Base-by-base conservation (phyloP, 176 grass and related monocot species). In the Themeda triandra region DNA sequence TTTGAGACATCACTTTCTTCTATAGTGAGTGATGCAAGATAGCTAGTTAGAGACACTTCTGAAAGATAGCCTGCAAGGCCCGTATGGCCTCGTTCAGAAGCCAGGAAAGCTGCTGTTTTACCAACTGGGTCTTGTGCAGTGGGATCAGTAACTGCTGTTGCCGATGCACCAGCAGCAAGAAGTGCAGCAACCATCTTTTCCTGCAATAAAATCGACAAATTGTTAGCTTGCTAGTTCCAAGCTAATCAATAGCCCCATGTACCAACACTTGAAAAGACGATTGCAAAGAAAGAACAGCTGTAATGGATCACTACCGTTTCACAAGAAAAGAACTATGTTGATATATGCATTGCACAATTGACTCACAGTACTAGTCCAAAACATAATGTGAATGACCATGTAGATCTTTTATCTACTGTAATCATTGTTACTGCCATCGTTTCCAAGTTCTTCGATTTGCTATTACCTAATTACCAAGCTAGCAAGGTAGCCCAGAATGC, bases 21-120 rank as follows among this genome's bases (percentile, higher is more conserved):
- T 75, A 99, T 87, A 33, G 80, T 92, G 51, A 99, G 88, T 48
- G 93, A 96, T 66, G 84, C 83, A 69, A 99, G 97, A 89, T 96
- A 89, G 66, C 90, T 96, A 36, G 93, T 94, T 53, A 99, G 67
- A 11, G 91, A 87, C 40, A 89, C 90, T 85, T 99, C 93, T 56
- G 97, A 99, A 62, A 99, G 89, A 78, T 96, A 99, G 23, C 83
- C 97, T 41, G 93, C 97, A 80, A 99, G 87, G 71, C 97, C 97
- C 30, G 80, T 81, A 68, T 99, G 91, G 39, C 92, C 93, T 80
- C 54, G 82, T 85, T 88, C 86, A 82, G 91, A 99, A 76, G 93
- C 97, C 71, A 99, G 89, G 87, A 96, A 99, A 75, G 86, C 93
- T 45, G 97, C 93, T 86, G 91, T 87, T 94, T 99, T 96, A 13